These are phyloP conservation scores for Cornus kousa DNA, from an alignment of 148 eudicot genomes.

Conservation along the genomic window DNA sequence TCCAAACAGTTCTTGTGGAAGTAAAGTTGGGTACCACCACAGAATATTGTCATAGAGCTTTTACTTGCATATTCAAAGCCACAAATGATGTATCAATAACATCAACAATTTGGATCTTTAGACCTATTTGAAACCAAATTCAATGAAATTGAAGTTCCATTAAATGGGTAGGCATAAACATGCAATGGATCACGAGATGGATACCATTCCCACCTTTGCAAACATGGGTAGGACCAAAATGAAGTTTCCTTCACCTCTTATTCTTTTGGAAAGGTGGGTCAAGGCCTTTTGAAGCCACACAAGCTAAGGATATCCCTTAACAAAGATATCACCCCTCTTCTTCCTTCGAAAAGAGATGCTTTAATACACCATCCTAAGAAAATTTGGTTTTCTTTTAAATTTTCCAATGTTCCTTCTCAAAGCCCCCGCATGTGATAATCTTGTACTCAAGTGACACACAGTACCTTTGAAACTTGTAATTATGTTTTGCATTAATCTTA, in stretches of 20 bases:
- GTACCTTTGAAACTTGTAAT: constrained; percentile 1
- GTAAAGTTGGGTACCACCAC: neutral
- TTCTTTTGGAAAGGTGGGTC: no score
- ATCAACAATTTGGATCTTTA: no score
- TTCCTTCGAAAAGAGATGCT: neutral
- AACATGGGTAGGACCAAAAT: no score
- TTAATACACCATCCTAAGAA: neutral
- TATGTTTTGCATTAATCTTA: neutral
- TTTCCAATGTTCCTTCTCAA: neutral
- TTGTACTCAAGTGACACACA: neutral
- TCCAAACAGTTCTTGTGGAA: neutral
- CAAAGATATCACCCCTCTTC: neutral
- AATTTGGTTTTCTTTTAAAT: neutral
- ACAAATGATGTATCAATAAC: neutral
- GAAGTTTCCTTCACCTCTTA: no score
- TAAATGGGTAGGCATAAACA: no score
- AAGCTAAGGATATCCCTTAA: neutral
- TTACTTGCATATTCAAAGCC: no score
- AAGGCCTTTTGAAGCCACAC: neutral
- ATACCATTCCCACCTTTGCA: constrained; percentile 8
- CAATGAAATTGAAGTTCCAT: neutral
- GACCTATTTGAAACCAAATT: neutral
- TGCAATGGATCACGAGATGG: neutral
- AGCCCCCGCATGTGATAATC: no score
- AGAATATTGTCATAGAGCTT: neutral